Evolutionary conservation across 2,329 filamentous ascomycete species (phyloP).

Genomic region (Endoconidiophora laricicola): DNA sequence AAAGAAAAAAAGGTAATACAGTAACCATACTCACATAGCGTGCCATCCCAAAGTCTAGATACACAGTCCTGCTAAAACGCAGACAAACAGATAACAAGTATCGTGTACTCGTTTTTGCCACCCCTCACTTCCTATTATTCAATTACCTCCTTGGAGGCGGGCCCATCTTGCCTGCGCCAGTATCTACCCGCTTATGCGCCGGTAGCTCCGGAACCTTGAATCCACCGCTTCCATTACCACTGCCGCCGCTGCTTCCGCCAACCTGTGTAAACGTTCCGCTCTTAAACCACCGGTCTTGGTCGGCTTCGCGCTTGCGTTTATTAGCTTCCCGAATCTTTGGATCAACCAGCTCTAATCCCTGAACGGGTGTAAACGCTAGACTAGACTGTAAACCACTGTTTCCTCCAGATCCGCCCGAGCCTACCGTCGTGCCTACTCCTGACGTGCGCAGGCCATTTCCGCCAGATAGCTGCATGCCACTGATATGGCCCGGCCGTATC

Average conservation of each 20-base stretch:
- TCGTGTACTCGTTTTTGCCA: not conserved
- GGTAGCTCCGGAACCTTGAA: conserved; percentile 77
- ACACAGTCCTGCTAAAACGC: not conserved
- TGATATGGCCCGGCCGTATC: conserved; percentile 30
- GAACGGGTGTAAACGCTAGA: conserved; percentile 84
- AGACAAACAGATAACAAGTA: conserved; percentile 7
- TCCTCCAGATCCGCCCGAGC: conserved; percentile 22
- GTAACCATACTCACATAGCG: not conserved
- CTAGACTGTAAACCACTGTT: conserved; percentile 62
- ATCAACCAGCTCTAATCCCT: conserved; percentile 87
- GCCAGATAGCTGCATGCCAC: conserved; percentile 9
- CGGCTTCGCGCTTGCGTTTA: conserved; percentile 77
- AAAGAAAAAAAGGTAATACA: not conserved
- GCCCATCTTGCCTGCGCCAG: conserved; percentile 38
- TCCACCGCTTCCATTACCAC: conserved; percentile 27
- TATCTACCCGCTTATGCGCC: conserved; percentile 55
- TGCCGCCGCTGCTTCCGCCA: conserved; percentile 26
- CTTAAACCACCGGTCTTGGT: conserved; percentile 94
- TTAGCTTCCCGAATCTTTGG: conserved; percentile 80
- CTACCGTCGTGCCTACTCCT: conserved; percentile 59
- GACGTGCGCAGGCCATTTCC: conserved; percentile 65
- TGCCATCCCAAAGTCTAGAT: conserved; percentile 6
- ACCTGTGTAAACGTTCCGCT: conserved; percentile 93
- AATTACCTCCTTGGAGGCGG: conserved; percentile 19
- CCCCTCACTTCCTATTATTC: not conserved